phyloP scores from a whole-genome alignment of 2,329 filamentous ascomycete genomes.

The Pestalotiopsis sp. region DNA sequence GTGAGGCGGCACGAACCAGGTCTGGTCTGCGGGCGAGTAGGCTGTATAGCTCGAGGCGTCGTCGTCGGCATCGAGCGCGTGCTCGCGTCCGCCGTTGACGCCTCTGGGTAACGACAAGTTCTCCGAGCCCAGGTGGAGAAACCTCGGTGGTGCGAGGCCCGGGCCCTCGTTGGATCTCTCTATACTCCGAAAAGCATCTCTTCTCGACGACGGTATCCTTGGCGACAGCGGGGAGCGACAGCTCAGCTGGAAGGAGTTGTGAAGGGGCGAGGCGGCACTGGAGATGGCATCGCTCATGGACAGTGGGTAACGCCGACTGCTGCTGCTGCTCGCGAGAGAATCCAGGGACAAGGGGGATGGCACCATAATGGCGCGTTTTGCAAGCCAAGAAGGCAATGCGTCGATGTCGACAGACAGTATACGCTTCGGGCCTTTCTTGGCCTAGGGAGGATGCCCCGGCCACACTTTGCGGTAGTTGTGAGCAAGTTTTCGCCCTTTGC shows the following conservation, averaged over 20 bases:
- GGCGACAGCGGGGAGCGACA: slow-evolving; percentile 35
- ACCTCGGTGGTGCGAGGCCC: slow-evolving; percentile 23
- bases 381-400: too few species aligned
- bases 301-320: slow-evolving; percentile 17
- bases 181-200: slow-evolving; percentile 7
- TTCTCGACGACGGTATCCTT: slow-evolving; percentile 1
- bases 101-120: slow-evolving; percentile 13
- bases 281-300: slow-evolving; percentile 29
- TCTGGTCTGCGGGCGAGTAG: slow-evolving; percentile 23
- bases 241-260: slow-evolving; percentile 31
- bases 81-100: neutral
- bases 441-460: too few species aligned
- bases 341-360: slow-evolving; percentile 22
- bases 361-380: slow-evolving; percentile 17
- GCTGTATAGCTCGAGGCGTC: slow-evolving; percentile 20
- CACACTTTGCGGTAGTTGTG: neutral
- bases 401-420: too few species aligned
- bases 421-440: too few species aligned
- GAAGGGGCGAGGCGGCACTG: slow-evolving; percentile 29
- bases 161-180: slow-evolving; percentile 17
- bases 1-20: slow-evolving; percentile 24
- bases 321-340: neutral
- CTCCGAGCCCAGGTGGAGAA: slow-evolving; percentile 9
- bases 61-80: slow-evolving; percentile 4
- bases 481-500: slow-evolving; percentile 17